Conservation (phyloP, 352 stramenopile species). For the Thraustotheca clavata region DNA sequence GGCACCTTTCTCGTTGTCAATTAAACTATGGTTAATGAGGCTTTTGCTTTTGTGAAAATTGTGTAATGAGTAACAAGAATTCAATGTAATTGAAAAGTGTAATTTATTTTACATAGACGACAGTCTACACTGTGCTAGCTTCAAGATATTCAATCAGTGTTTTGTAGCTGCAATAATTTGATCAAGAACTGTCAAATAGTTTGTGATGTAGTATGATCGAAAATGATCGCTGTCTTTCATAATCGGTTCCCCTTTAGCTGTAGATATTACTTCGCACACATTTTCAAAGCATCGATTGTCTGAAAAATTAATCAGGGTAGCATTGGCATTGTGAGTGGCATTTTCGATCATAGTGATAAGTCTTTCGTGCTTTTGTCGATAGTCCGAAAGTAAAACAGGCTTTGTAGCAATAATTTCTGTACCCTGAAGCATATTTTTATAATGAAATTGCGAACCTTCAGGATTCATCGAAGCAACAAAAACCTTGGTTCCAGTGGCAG, state of each 20-base stretch:
- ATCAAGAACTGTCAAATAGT: slow-evolving; percentile 13
- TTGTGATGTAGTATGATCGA: neutral
- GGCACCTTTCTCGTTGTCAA: too few species aligned
- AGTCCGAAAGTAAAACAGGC: neutral
- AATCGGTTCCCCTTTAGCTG: neutral
- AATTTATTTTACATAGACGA: too few species aligned
- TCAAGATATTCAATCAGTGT: too few species aligned
- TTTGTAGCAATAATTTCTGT: neutral
- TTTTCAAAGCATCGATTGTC: slow-evolving; percentile 21
- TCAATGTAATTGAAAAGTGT: too few species aligned
- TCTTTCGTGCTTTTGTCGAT: neutral
- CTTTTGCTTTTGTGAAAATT: too few species aligned
- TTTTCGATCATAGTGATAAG: neutral
- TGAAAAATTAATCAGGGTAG: slow-evolving; percentile 10
- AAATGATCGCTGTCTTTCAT: slow-evolving; percentile 3
- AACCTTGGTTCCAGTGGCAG: slow-evolving; percentile 4
- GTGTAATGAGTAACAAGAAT: too few species aligned
- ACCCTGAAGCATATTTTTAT: slow-evolving; percentile 7
- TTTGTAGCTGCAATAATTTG: slow-evolving; percentile 10
- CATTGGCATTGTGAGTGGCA: neutral
- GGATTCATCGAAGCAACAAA: slow-evolving; percentile 17
- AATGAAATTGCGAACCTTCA: slow-evolving; percentile 10
- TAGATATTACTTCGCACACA: slow-evolving; percentile 12
- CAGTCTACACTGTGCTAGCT: too few species aligned
- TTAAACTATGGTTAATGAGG: too few species aligned